Evolutionary conservation across 805 yeast genomes (phyloP).

Genomic region (Scheffersomyces coipomensis): DNA sequence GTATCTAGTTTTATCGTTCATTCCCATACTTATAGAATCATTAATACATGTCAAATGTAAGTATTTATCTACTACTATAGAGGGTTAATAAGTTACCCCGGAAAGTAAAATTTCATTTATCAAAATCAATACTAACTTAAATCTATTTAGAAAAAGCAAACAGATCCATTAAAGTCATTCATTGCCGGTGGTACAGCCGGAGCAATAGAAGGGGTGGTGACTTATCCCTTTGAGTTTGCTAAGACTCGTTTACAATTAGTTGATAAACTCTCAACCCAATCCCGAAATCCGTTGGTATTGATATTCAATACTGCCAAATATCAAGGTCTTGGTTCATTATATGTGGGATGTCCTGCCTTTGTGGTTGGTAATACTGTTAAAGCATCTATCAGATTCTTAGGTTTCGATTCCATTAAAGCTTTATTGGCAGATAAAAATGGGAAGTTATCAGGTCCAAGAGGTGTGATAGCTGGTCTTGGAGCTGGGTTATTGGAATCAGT

Average conservation of each 20-base stretch:
- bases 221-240: slow-evolving; percentile 97
- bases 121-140: background rate
- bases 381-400: slow-evolving; percentile 92
- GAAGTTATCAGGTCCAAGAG: slow-evolving; percentile 83
- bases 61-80: too few relatives aligned
- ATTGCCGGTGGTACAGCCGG: slow-evolving; percentile 97
- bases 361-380: slow-evolving; percentile 95
- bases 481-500: slow-evolving; percentile 93
- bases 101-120: too few relatives aligned
- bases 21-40: too few relatives aligned
- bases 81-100: too few relatives aligned
- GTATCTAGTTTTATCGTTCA: too few relatives aligned
- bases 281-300: slow-evolving; percentile 82
- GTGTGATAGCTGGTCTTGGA: slow-evolving; percentile 95
- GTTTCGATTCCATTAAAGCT: slow-evolving; percentile 84
- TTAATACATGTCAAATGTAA: too few relatives aligned
- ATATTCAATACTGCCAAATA: slow-evolving; percentile 70
- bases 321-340: slow-evolving; percentile 78
- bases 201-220: slow-evolving; percentile 87
- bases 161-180: slow-evolving; percentile 78
- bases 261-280: slow-evolving; percentile 58
- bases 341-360: slow-evolving; percentile 96
- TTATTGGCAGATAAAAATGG: slow-evolving; percentile 80
- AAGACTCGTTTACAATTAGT: slow-evolving; percentile 88
- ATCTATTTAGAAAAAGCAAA: slow-evolving; percentile 21